Conservation (phyloP, 768 basidiomycete species). For the Boletellus sp. region DNA sequence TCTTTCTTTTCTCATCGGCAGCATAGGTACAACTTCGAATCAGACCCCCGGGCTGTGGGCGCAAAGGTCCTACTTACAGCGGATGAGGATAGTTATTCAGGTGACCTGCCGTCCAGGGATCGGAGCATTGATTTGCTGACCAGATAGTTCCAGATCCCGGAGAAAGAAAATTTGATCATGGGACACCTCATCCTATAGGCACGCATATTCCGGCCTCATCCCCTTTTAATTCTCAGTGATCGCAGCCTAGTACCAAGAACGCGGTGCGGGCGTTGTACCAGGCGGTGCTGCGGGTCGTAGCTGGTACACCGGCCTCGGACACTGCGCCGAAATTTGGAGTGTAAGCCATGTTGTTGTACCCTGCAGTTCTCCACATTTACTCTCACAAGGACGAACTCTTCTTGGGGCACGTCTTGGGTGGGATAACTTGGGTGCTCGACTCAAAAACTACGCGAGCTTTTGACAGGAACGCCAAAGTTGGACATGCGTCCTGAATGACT, state of each 20-base stretch:
- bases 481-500: constrained; percentile 33
- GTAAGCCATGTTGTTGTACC: constrained; percentile 34
- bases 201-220: constrained; percentile 12
- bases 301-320: constrained; percentile 82
- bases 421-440: constrained; percentile 69
- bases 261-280: constrained; percentile 58
- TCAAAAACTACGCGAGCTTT: constrained; percentile 69
- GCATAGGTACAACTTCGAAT: constrained; percentile 65
- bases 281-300: constrained; percentile 60
- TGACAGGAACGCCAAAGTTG: constrained; percentile 58
- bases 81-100: constrained; percentile 59
- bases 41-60: constrained; percentile 62
- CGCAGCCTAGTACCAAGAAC: constrained; percentile 81
- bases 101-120: constrained; percentile 35
- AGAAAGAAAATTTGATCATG: constrained; percentile 53
- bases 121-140: background rate
- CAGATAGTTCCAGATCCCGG: constrained; percentile 18
- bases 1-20: constrained; percentile 11
- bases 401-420: constrained; percentile 68
- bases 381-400: constrained; percentile 58
- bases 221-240: constrained; percentile 1
- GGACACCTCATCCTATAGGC: constrained; percentile 77
- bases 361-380: background rate
- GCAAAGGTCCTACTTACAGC: constrained; percentile 62
- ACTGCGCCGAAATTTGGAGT: constrained; percentile 75